These are phyloP conservation scores for Neospermospora avenae DNA, from an alignment of 2,329 filamentous ascomycete species.

Conservation along the genomic window DNA sequence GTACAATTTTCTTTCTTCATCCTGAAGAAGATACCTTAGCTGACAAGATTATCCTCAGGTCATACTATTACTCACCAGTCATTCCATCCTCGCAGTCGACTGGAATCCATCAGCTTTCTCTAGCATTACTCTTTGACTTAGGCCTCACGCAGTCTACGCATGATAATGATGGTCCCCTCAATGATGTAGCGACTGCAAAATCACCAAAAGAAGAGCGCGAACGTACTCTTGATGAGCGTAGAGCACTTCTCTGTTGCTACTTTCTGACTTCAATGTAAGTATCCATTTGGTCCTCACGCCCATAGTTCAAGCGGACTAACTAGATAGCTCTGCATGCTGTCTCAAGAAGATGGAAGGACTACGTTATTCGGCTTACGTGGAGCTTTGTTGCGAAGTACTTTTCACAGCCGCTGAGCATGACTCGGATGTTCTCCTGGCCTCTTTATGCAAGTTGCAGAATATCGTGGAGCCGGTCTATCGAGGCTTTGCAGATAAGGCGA, in stretches of 20 bases:
- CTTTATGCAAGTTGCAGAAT: conserved; percentile 19
- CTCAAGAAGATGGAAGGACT: conserved; percentile 23
- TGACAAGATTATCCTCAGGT: conserved; percentile 9
- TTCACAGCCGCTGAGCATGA: conserved; percentile 15
- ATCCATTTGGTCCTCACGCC: neutral
- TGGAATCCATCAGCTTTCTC: conserved; percentile 20
- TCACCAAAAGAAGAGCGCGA: conserved; percentile 10
- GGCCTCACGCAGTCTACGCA: conserved; percentile 21
- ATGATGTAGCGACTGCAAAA: neutral
- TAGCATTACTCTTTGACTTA: conserved; percentile 24
- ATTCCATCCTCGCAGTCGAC: conserved; percentile 17
- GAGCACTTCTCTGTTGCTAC: conserved; percentile 22
- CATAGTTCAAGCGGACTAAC: neutral
- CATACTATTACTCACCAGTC: conserved; percentile 19
- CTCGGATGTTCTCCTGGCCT: conserved; percentile 22
- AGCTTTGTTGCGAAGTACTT: conserved; percentile 21
- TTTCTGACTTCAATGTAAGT: conserved; percentile 22
- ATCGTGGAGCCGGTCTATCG: conserved; percentile 17
- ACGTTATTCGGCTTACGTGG: conserved; percentile 21
- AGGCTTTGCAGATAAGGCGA: conserved; percentile 11
- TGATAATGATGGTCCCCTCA: conserved; percentile 14
- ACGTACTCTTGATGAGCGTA: conserved; percentile 22
- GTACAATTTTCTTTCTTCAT: conserved; percentile 38
- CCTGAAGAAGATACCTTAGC: conserved; percentile 8
- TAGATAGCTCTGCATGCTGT: conserved; percentile 14